phyloP scores from a whole-genome alignment of 2,329 filamentous ascomycete genomes.

The Arachnopeziza araneosa region DNA sequence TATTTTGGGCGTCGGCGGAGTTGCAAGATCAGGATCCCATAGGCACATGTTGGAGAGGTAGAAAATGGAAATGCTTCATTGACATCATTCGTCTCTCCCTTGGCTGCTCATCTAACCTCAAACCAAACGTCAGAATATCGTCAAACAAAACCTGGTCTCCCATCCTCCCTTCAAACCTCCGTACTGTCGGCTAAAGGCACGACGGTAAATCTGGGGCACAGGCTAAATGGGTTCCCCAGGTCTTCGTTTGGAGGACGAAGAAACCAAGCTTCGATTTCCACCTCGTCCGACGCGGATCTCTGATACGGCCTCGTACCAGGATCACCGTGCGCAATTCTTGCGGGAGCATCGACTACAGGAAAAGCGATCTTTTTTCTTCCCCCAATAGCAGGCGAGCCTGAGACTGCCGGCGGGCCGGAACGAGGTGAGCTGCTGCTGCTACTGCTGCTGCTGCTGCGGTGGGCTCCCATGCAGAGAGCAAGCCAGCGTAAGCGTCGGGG shows the following conservation, averaged over 20 bases:
- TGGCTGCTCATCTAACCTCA: background rate
- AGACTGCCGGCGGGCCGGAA: background rate
- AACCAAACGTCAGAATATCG: background rate
- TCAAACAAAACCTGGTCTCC: background rate
- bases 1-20: background rate
- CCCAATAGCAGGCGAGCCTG: background rate
- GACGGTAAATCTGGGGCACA: background rate
- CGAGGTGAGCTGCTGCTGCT: background rate
- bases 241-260: background rate
- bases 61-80: background rate
- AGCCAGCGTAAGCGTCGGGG: background rate
- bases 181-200: background rate
- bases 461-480: too few relatives aligned
- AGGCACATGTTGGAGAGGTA: background rate
- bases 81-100: background rate
- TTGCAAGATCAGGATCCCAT: background rate
- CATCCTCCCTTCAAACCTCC: background rate
- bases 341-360: too few relatives aligned
- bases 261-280: too few relatives aligned
- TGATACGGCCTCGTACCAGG: background rate
- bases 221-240: background rate
- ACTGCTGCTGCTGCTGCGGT: too few relatives aligned
- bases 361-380: too few relatives aligned
- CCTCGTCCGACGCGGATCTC: background rate
- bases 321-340: too few relatives aligned